A percentile compares a stretch with the other conserved stretches of the same genome.
phyloP scores from a whole-genome alignment of 2,329 filamentous ascomycete species.

The Claviceps pazoutovae region DNA sequence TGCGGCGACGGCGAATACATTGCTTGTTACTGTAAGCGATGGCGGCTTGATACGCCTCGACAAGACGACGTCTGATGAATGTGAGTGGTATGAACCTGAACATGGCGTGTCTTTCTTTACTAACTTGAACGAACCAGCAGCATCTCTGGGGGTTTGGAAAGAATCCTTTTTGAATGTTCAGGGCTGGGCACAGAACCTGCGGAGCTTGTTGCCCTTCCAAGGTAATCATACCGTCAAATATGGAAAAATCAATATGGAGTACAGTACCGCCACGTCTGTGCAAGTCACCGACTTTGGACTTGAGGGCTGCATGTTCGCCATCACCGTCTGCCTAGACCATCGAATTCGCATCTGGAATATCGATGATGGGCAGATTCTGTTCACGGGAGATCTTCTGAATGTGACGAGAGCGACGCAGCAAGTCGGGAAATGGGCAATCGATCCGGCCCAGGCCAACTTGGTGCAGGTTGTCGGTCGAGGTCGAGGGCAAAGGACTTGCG shows the following conservation, averaged over 20 bases:
- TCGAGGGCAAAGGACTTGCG: constrained; percentile 43
- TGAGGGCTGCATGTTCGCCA: constrained; percentile 39
- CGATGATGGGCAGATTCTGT: constrained; percentile 61
- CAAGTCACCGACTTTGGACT: constrained; percentile 38
- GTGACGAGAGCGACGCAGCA: constrained; percentile 53
- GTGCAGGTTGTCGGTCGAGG: constrained; percentile 54
- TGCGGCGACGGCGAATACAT: constrained; percentile 55
- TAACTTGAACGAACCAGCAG: constrained; percentile 8
- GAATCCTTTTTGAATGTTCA: constrained; percentile 62
- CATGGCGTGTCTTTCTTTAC: background rate
- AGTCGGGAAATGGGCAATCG: constrained; percentile 58
- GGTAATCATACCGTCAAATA: constrained; percentile 49
- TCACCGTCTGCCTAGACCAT: constrained; percentile 83
- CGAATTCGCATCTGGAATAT: constrained; percentile 82
- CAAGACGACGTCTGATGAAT: constrained; percentile 34
- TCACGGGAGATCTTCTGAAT: constrained; percentile 65
- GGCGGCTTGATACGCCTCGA: constrained; percentile 62
- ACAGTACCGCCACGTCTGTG: constrained; percentile 52
- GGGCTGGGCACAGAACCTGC: constrained; percentile 54
- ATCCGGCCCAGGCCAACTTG: constrained; percentile 64
- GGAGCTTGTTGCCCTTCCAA: constrained; percentile 53
- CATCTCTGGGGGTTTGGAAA: constrained; percentile 37
- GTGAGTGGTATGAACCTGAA: constrained; percentile 21
- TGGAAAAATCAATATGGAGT: constrained; percentile 50
- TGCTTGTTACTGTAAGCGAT: constrained; percentile 71